A percentile compares a stretch with the other conserved stretches of the same genome.
phyloP scores from a whole-genome alignment of 495 filamentous ascomycete genomes.

The Talaromyces thailandensis region DNA sequence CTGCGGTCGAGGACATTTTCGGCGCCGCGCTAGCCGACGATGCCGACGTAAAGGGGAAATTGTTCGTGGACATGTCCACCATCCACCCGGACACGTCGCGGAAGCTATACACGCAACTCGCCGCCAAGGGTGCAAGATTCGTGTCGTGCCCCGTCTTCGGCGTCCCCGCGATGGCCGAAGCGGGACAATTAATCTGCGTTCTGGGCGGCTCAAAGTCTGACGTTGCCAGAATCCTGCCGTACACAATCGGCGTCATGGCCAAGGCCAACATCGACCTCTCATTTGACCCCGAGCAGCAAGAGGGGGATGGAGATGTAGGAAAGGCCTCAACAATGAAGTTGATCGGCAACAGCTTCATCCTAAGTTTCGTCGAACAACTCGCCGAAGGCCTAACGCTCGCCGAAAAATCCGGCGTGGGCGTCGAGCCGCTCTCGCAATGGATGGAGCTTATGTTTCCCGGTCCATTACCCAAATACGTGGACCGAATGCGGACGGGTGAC shows the following conservation, averaged over 20 bases:
- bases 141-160: slow-evolving; percentile 79
- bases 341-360: slow-evolving; percentile 78
- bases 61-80: slow-evolving; percentile 81
- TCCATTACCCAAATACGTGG: slow-evolving; percentile 55
- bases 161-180: slow-evolving; percentile 68
- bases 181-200: slow-evolving; percentile 66
- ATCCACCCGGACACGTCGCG: slow-evolving; percentile 78
- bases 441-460: slow-evolving; percentile 54
- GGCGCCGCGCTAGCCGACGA: slow-evolving; percentile 31
- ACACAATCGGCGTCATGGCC: slow-evolving; percentile 70
- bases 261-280: slow-evolving; percentile 53
- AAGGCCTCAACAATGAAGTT: slow-evolving; percentile 48
- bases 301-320: neutral
- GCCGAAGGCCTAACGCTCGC: slow-evolving; percentile 68
- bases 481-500: slow-evolving; percentile 64
- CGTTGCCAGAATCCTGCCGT: slow-evolving; percentile 60
- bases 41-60: slow-evolving; percentile 54
- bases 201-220: slow-evolving; percentile 56
- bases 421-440: slow-evolving; percentile 56
- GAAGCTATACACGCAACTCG: slow-evolving; percentile 44
- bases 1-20: slow-evolving; percentile 51
- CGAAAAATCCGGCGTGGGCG: slow-evolving; percentile 72
- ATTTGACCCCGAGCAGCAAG: slow-evolving; percentile 3
- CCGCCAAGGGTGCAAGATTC: slow-evolving; percentile 56
- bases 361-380: slow-evolving; percentile 73